A percentile compares a stretch with the other conserved stretches of the same genome.
These are phyloP conservation scores for Trichoderma sp. DNA, from an alignment of 2,329 filamentous ascomycete genomes.

Conservation along the genomic window DNA sequence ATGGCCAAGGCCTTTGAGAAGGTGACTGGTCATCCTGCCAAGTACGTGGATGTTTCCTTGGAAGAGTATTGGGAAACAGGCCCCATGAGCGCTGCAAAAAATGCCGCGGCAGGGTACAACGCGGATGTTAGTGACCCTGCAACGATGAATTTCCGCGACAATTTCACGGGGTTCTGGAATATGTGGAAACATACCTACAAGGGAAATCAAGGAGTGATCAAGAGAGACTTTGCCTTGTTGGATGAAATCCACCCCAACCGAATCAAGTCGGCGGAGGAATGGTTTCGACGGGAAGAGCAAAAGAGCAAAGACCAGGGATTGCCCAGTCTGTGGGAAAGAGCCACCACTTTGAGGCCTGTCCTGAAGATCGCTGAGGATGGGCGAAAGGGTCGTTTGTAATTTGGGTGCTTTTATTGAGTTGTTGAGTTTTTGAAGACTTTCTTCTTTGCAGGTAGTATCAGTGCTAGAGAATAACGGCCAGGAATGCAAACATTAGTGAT, in stretches of 20 bases:
- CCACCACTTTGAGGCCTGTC: slow-evolving; percentile 30
- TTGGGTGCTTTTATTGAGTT: neutral
- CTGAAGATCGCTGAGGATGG: slow-evolving; percentile 33
- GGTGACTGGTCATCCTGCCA: slow-evolving; percentile 48
- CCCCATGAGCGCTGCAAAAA: slow-evolving; percentile 31
- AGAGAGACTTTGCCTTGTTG: slow-evolving; percentile 52
- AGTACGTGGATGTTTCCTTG: slow-evolving; percentile 44
- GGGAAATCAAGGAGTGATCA: slow-evolving; percentile 46
- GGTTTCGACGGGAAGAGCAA: slow-evolving; percentile 48
- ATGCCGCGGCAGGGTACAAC: slow-evolving; percentile 45
- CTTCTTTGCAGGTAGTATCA: neutral
- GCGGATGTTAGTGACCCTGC: slow-evolving; percentile 38
- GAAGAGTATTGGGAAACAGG: slow-evolving; percentile 41
- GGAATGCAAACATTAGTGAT: too few species aligned
- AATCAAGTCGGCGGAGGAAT: slow-evolving; percentile 54
- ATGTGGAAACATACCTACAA: slow-evolving; percentile 48
- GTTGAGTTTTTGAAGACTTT: neutral
- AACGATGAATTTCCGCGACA: slow-evolving; percentile 47
- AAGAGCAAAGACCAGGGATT: slow-evolving; percentile 32
- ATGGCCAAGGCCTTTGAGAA: slow-evolving; percentile 48
- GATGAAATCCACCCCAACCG: slow-evolving; percentile 56
- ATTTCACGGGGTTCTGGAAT: slow-evolving; percentile 58
- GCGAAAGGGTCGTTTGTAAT: slow-evolving; percentile 27
- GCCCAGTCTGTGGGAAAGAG: slow-evolving; percentile 30
- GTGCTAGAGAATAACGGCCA: neutral